phyloP scores from a whole-genome alignment of 2,329 filamentous ascomycete species.

The Passalora sequoiae region DNA sequence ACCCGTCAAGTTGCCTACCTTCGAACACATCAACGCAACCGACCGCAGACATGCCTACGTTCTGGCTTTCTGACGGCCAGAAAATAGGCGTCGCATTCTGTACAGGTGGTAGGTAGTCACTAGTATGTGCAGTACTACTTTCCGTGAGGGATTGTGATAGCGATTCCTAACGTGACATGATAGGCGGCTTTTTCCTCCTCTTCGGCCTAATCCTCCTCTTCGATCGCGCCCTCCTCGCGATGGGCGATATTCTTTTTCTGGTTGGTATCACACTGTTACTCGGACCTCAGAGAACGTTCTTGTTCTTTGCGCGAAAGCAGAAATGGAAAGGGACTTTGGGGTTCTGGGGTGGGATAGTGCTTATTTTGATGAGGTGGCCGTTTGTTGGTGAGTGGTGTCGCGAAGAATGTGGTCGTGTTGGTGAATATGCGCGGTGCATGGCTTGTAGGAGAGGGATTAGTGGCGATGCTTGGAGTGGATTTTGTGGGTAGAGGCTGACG shows the following conservation, averaged over 20 bases:
- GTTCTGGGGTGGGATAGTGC: constrained; percentile 73
- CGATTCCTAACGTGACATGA: too few relatives aligned
- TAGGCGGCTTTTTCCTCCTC: constrained; percentile 90
- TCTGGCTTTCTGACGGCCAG: constrained; percentile 95
- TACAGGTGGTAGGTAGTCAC: constrained; percentile 76
- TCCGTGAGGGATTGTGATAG: too few relatives aligned
- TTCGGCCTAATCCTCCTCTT: constrained; percentile 96
- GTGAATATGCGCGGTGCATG: too few relatives aligned
- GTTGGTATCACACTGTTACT: constrained; percentile 95
- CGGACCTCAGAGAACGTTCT: constrained; percentile 79
- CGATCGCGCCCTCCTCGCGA: constrained; percentile 93
- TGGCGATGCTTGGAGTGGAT: too few relatives aligned
- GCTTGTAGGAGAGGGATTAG: too few relatives aligned
- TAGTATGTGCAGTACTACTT: constrained; percentile 31
- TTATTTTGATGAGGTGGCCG: constrained; percentile 88
- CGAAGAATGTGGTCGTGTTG: too few relatives aligned
- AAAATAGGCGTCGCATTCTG: constrained; percentile 98
- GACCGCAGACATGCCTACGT: constrained; percentile 64
- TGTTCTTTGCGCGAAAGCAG: constrained; percentile 91
- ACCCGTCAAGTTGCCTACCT: not conserved
- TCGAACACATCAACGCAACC: not conserved
- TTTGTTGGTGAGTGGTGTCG: too few relatives aligned
- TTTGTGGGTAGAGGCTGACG: too few relatives aligned
- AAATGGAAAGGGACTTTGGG: constrained; percentile 79
- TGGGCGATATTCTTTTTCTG: constrained; percentile 99